Conservation (phyloP, 805 yeast genomes). For the Candida parachauliodes region DNA sequence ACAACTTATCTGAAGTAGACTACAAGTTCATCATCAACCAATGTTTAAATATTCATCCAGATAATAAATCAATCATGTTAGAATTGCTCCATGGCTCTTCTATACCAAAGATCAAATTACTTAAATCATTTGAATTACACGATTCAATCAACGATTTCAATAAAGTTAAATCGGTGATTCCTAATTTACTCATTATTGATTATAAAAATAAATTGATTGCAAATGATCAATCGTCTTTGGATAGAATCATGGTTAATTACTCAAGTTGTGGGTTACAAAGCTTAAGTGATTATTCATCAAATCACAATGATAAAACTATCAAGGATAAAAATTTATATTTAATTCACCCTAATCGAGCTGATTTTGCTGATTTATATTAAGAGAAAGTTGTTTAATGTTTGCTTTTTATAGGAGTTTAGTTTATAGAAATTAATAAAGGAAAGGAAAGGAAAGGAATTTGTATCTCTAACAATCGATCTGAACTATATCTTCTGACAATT, state of each 20-base stretch:
- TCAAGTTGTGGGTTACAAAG: constrained; percentile 27
- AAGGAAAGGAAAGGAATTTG: not conserved
- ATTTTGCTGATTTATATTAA: constrained; percentile 43
- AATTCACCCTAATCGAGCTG: constrained; percentile 42
- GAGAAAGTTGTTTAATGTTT: not conserved
- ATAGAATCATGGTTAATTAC: constrained; percentile 39
- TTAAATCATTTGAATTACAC: constrained; percentile 12
- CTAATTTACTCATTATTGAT: constrained; percentile 26
- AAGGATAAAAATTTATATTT: constrained; percentile 10
- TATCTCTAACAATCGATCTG: constrained; percentile 16
- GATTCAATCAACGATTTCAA: constrained; percentile 12
- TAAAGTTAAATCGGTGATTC: constrained; percentile 1
- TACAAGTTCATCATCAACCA: constrained; percentile 23
- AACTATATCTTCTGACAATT: constrained; percentile 21
- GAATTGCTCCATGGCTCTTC: constrained; percentile 11
- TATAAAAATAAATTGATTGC: constrained; percentile 38
- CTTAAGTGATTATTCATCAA: constrained; percentile 7
- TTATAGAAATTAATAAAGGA: not conserved
- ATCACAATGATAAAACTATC: not conserved
- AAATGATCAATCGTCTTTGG: constrained; percentile 34
- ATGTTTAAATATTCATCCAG: constrained; percentile 33
- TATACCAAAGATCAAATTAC: constrained; percentile 5
- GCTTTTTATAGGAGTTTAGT: not conserved
- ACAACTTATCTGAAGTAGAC: constrained; percentile 13
- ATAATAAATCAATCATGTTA: constrained; percentile 23